Evolutionary conservation across 1,284 basidiomycete genomes (phyloP), one percentile per base, ranked within the genome.

Genomic region (Chondrostereum purpureum): DNA sequence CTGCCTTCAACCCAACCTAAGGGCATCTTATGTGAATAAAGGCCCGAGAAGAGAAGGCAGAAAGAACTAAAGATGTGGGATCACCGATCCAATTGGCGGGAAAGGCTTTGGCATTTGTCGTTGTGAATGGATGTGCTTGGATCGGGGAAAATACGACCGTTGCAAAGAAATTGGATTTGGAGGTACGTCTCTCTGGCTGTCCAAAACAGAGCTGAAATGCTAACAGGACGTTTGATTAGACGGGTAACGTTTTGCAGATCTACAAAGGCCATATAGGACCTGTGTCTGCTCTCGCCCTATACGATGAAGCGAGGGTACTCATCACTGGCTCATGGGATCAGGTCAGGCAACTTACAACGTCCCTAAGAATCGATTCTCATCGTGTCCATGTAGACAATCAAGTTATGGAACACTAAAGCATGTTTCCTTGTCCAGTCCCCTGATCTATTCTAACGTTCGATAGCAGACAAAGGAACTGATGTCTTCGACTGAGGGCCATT

Each of bases 321-420:
- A 74, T 94, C 50, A 90, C 88, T 35, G 90, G 88, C 16, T 92
- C 92, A 35, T 96, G 92, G 92, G 92, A 96, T 61, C 83, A 86
- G 64, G 87, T 79, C 55, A 47, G 59, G 14, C 16, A 42, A 12
- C 16, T 3, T 19, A n/a, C 45, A 16, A 24, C 43, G 20, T 39
- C 45, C 27, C 44, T 41, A 18, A 5, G 17, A 19, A n/a, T 3
- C 34, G 31, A 35, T 22, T 34, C 47, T 46, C 8, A 52, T 40
- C 48, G 17, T 49, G 14, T 48, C 36, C 27, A 33, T n/a, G 1
- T 51, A 90, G 87, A 83, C 82, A 0, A 86, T 95, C 60, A 83
- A 81, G 57, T 51, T 92, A 2, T 96, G 92, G 92, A 73, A 92
- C 56, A 76, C 75, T 3, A 59, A 77, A 55, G 92, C 90, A 55